Evolutionary conservation across 345 rosid species (phyloP).

Genomic region (Odontarrhena argentea): DNA sequence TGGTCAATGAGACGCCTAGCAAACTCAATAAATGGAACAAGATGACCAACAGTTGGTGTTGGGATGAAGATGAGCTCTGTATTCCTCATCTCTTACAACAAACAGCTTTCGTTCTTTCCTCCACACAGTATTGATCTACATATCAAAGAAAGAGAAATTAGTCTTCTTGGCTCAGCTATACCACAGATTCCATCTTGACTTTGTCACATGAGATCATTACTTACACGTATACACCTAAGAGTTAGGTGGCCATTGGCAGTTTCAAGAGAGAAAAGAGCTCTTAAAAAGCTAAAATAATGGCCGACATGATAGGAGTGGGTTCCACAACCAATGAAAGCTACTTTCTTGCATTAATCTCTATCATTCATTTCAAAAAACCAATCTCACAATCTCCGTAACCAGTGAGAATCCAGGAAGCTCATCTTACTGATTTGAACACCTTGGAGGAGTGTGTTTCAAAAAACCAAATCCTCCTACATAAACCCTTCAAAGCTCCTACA

Average conservation of each 20-base stretch:
- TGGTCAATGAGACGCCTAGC: conserved; percentile 47
- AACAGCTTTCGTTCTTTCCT: conserved; percentile 11
- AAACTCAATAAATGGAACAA: conserved; percentile 50
- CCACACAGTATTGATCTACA: conserved; percentile 15
- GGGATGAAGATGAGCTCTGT: conserved; percentile 42
- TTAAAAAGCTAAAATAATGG: conserved; percentile 3
- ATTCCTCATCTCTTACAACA: conserved; percentile 16
- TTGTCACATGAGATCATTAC: conserved; percentile 8
- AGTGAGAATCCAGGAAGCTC: background rate
- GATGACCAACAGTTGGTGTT: conserved; percentile 49
- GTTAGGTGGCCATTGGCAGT: conserved; percentile 24
- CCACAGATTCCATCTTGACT: background rate
- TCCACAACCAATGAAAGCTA: conserved; percentile 28
- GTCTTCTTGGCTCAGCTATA: background rate
- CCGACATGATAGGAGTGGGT: conserved; percentile 9
- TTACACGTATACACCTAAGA: conserved; percentile 21
- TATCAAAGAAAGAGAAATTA: conserved; percentile 15
- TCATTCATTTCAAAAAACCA: conserved; percentile 12
- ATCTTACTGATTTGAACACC: conserved; percentile 11
- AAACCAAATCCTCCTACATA: conserved; percentile 14
- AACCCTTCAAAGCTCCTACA: conserved; percentile 10
- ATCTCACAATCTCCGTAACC: background rate
- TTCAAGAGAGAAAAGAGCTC: conserved; percentile 16
- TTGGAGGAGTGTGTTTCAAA: background rate
- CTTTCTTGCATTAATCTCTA: conserved; percentile 9